phyloP scores from a whole-genome alignment of 2,329 filamentous ascomycete genomes.

The Exserohilum turcica region DNA sequence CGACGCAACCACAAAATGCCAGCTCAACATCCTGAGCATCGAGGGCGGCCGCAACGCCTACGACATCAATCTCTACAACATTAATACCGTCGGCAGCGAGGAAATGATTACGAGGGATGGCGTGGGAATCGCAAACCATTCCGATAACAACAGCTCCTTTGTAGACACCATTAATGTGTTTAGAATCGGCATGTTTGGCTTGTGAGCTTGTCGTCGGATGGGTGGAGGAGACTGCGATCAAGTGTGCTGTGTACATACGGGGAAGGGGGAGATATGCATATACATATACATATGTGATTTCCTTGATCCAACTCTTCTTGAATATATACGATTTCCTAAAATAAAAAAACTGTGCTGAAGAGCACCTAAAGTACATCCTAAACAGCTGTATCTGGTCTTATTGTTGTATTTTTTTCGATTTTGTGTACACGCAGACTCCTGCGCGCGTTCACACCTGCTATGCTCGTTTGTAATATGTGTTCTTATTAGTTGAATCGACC shows the following conservation, averaged over 20 bases:
- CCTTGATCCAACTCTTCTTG: no score
- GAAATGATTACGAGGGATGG: slow-evolving; percentile 55
- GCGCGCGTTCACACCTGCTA: no score
- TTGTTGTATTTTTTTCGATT: no score
- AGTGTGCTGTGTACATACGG: no score
- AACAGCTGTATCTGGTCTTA: no score
- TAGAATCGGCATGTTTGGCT: slow-evolving; percentile 25
- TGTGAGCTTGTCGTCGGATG: not conserved
- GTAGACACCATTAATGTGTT: slow-evolving; percentile 44
- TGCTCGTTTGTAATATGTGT: no score
- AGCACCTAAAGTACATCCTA: no score
- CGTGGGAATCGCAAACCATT: slow-evolving; percentile 49
- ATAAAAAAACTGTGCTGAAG: no score
- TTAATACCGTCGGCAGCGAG: slow-evolving; percentile 55
- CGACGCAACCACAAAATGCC: slow-evolving; percentile 49
- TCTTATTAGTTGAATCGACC: no score
- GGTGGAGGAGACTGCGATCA: not conserved
- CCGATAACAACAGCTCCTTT: slow-evolving; percentile 56
- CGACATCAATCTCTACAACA: slow-evolving; percentile 52
- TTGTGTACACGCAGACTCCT: no score
- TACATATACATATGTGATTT: no score
- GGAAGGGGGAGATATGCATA: not conserved
- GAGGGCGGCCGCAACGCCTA: slow-evolving; percentile 46
- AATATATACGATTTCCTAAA: no score
- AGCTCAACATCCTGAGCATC: slow-evolving; percentile 56